A percentile compares a stretch with the other conserved stretches of the same genome.
phyloP scores from a whole-genome alignment of 2,329 filamentous ascomycete genomes.

The Sporothrix pallida region DNA sequence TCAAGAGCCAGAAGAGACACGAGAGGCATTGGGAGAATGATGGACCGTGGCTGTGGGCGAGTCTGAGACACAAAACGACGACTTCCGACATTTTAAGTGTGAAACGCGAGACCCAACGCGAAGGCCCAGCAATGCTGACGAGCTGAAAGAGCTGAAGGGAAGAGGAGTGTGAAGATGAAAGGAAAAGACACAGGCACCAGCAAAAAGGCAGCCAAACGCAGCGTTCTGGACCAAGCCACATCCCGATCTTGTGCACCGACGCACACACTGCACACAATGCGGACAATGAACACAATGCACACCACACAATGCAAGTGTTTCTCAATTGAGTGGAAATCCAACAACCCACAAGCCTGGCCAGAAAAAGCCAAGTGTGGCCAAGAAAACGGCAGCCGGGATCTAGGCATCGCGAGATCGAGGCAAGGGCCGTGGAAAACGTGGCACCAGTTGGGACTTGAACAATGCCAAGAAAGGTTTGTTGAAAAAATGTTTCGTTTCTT shows the following conservation, averaged over 20 bases:
- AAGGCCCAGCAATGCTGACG: neutral
- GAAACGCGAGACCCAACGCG: conserved; percentile 20
- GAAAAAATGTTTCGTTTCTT: conserved; percentile 1
- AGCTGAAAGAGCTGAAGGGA: neutral
- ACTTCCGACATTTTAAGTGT: neutral
- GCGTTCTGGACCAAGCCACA: conserved; percentile 4
- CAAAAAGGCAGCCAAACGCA: neutral
- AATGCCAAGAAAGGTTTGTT: neutral
- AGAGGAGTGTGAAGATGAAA: neutral
- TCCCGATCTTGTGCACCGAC: conserved; percentile 8
- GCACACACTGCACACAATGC: neutral
- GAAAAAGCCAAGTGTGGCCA: neutral
- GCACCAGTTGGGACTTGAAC: neutral
- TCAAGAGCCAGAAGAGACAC: neutral
- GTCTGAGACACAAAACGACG: conserved; percentile 18
- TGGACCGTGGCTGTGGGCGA: conserved; percentile 1
- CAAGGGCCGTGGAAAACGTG: neutral
- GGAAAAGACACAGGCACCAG: neutral
- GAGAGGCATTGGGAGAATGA: neutral
- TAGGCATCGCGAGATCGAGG: neutral
- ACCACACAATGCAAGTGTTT: neutral
- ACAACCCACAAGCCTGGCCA: neutral
- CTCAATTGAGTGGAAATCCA: neutral
- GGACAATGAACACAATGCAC: too few relatives aligned
- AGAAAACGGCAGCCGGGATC: neutral